Evolutionary conservation across 805 yeast species (phyloP).

Genomic region (Starmerella riodocensis): DNA sequence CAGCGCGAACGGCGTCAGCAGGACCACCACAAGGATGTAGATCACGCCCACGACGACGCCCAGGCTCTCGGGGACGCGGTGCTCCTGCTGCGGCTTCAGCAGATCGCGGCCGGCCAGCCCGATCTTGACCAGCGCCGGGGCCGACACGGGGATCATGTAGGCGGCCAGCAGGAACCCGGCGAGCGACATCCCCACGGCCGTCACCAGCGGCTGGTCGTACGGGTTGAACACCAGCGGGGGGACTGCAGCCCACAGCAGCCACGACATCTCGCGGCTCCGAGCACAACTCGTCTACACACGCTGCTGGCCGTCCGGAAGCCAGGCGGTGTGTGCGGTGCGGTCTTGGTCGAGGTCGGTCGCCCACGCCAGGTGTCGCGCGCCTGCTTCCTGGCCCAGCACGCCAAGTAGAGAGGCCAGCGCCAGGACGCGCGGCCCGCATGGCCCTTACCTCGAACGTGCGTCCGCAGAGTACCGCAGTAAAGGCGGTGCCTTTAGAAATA

Average conservation of each 20-base stretch:
- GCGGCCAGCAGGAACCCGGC: slow-evolving; percentile 8
- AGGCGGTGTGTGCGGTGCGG: too few relatives aligned
- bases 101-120: slow-evolving; percentile 82
- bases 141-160: slow-evolving; percentile 20
- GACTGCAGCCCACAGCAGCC: slow-evolving; percentile 12
- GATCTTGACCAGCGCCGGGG: slow-evolving; percentile 24
- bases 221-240: slow-evolving; percentile 16
- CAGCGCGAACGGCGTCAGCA: slow-evolving; percentile 51
- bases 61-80: slow-evolving; percentile 76
- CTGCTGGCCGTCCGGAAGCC: too few relatives aligned
- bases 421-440: too few relatives aligned
- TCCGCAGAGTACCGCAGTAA: too few relatives aligned
- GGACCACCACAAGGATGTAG: slow-evolving; percentile 65
- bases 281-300: too few relatives aligned
- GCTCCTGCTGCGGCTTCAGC: slow-evolving; percentile 45
- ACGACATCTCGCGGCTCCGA: too few relatives aligned
- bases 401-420: too few relatives aligned
- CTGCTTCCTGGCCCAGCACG: too few relatives aligned
- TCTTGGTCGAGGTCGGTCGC: too few relatives aligned
- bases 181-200: slow-evolving; percentile 16
- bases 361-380: too few relatives aligned
- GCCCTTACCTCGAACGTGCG: too few relatives aligned
- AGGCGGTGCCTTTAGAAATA: too few relatives aligned
- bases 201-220: slow-evolving; percentile 9
- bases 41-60: slow-evolving; percentile 82